Evolutionary conservation across 2,329 filamentous ascomycete species (phyloP).

Genomic region (Cercospora beticola): DNA sequence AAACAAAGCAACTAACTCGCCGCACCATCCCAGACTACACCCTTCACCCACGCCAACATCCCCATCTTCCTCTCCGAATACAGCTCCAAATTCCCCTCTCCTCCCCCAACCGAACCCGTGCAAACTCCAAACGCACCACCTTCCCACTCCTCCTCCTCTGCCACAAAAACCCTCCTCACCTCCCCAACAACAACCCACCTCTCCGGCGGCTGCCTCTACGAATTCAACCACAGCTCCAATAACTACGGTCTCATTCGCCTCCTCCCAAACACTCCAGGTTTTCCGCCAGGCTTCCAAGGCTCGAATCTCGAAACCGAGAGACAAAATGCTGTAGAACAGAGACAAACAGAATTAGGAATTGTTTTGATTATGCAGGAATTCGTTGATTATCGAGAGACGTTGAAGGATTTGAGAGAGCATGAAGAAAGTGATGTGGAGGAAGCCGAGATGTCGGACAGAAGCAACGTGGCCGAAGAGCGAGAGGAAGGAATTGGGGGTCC

Average conservation of each 20-base stretch:
- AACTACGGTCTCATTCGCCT: neutral
- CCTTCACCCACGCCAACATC: neutral
- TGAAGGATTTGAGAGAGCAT: neutral
- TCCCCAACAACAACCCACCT: neutral
- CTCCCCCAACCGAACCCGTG: neutral
- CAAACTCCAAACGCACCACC: neutral
- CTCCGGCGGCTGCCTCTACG: neutral
- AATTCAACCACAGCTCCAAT: neutral
- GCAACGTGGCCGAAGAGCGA: neutral
- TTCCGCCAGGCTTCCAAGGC: neutral
- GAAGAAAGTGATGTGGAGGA: neutral
- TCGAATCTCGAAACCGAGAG: neutral
- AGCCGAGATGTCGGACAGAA: neutral
- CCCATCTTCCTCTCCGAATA: neutral
- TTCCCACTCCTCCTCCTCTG: neutral
- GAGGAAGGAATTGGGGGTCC: neutral
- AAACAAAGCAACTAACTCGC: neutral
- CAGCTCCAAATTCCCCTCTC: neutral
- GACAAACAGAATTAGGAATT: neutral
- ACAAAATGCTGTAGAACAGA: neutral
- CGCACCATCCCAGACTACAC: neutral
- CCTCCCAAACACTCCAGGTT: neutral
- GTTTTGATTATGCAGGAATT: neutral
- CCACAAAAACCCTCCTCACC: neutral
- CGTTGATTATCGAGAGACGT: neutral